A percentile compares a stretch with the other conserved stretches of the same genome.
Evolutionary conservation across 164 flowering plant genomes (phyloP).

Genomic region (Macadamia integrifolia): DNA sequence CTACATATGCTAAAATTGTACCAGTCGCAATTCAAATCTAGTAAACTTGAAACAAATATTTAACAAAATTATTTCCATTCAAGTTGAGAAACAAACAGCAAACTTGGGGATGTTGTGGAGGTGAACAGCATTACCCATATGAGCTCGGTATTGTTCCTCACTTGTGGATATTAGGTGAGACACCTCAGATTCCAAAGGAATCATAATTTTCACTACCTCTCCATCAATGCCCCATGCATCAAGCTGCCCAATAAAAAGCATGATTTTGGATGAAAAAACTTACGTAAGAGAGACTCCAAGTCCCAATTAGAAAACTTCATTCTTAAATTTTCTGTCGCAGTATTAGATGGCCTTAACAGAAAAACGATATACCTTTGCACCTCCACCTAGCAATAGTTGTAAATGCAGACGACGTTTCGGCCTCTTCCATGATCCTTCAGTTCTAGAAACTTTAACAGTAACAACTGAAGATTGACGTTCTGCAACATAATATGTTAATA

Average conservation of each 20-base stretch:
- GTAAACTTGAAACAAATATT: too few species aligned
- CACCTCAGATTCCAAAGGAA: conserved; percentile 68
- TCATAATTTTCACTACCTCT: conserved; percentile 47
- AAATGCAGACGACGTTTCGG: conserved; percentile 75
- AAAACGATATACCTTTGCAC: conserved; percentile 57
- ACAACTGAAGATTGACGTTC: conserved; percentile 61
- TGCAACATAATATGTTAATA: conserved; percentile 73
- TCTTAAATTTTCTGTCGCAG: not conserved
- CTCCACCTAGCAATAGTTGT: conserved; percentile 65
- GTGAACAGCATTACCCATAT: conserved; percentile 39
- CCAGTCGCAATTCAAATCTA: too few species aligned
- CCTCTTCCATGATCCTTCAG: conserved; percentile 83
- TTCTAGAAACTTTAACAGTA: conserved; percentile 53
- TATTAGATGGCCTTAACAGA: not conserved
- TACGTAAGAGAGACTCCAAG: not conserved
- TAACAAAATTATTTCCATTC: not conserved
- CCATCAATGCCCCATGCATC: conserved; percentile 86
- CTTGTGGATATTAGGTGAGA: conserved; percentile 35
- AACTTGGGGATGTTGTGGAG: too few species aligned
- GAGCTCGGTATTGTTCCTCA: conserved; percentile 43
- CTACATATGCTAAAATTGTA: too few species aligned
- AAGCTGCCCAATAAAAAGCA: conserved; percentile 38
- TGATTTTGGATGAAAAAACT: not conserved
- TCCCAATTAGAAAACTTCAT: not conserved
- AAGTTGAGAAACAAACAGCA: not conserved